Base-by-base conservation (phyloP, 78 protist species). In the Andalucia godoyi region DNA sequence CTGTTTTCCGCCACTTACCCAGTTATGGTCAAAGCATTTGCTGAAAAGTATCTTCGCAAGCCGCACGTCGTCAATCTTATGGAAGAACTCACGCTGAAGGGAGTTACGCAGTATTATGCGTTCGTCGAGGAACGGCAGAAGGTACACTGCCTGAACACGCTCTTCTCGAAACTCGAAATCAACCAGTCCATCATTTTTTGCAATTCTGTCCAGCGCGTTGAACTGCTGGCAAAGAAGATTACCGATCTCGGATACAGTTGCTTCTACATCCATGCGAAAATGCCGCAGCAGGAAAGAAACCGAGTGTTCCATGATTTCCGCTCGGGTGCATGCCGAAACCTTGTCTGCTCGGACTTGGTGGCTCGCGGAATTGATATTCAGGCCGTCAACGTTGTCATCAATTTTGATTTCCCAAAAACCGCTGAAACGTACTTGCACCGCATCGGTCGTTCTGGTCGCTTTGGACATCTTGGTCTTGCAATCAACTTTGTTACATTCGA, bases 111-210 rank as follows among this genome's bases (percentile, higher is more conserved):
- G 75, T 97, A 74, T 73, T 97, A 97, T 37, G 99, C 98, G 23
- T 95, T 83, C 60, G 94, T 97, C 34, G 97, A 94, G 47, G 98
- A 97, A 70, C 50, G 81, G 32, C 94, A 95, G 64, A 97, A 97
- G 66, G 85, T 97, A 12, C 92, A 88, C 57, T 95, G 98, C 60
- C 83, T 97, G 43, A 89, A 92, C 81, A 85, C 96, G 6, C 89
- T 97, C 40, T 94, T 95, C 80, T 51, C 79, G 46, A 88, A 90
- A 53, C 86, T 97, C 2, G 86, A 85, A 53, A 91, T 97, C 91
- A 90, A 93, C 80, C 99, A 97, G 76, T 84, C 87, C 42, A 94
- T 97, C 82, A 97, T 97, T 62, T 97, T 97, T 63, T 95, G 99
- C 81, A 93, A 90, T 64, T 65, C 83, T 47, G 90, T 80, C 57